Percentiles rank a stretch among this genome's conserved stretches.
Evolutionary conservation across 306 rosid species (phyloP).

Genomic region (Gastrolobium bilobum): DNA sequence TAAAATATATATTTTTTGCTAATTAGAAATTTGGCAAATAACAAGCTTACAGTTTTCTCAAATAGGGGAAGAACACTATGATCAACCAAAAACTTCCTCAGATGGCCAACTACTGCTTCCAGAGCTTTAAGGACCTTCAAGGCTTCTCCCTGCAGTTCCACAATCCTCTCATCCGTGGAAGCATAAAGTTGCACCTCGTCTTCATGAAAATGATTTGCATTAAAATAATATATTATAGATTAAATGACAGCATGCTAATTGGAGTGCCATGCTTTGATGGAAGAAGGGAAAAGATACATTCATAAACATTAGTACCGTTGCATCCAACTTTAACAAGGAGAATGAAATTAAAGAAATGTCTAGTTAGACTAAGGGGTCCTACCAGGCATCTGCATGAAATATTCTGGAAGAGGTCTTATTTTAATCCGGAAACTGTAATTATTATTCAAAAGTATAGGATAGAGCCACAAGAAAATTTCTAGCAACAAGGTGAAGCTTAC

Average conservation of each 20-base stretch:
- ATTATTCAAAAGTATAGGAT: background rate
- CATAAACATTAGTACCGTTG: background rate
- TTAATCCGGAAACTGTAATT: constrained; percentile 4
- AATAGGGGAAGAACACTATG: constrained; percentile 87
- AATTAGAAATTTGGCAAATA: constrained; percentile 20
- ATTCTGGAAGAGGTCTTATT: constrained; percentile 27
- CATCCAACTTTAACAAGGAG: constrained; percentile 22
- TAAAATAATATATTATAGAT: background rate
- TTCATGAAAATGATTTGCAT: constrained; percentile 52
- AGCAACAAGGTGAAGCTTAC: constrained; percentile 3
- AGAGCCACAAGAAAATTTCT: background rate
- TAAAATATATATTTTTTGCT: constrained; percentile 27
- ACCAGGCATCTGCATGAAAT: constrained; percentile 14
- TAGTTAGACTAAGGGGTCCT: background rate
- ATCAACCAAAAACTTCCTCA: constrained; percentile 94
- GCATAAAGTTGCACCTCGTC: constrained; percentile 80
- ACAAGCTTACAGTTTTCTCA: constrained; percentile 80
- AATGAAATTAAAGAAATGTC: constrained; percentile 2
- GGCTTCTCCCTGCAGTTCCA: constrained; percentile 94
- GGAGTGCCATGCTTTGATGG: background rate
- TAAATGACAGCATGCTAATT: background rate
- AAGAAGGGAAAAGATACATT: background rate
- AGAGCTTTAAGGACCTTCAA: constrained; percentile 84
- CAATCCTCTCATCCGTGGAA: constrained; percentile 82
- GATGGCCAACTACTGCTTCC: constrained; percentile 87